These are phyloP conservation scores for Plasmodium billcollinsi DNA, from an alignment of 169 alveolate genomes.

Conservation along the genomic window DNA sequence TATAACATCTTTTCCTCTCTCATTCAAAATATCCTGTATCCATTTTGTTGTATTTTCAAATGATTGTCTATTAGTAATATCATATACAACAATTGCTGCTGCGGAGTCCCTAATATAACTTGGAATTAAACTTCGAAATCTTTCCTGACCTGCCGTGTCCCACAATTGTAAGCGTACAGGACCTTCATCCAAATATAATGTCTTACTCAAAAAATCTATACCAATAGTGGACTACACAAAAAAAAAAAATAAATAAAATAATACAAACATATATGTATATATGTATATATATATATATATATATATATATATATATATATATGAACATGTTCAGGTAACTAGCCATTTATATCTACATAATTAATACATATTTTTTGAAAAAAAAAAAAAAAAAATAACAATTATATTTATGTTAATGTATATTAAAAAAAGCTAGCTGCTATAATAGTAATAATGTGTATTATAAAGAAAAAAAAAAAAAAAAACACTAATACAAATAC, in stretches of 20 bases:
- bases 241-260: constrained; percentile 12
- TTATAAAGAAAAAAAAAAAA: neutral
- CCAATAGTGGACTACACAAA: constrained; percentile 93
- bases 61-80: constrained; percentile 94
- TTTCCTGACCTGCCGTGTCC: constrained; percentile 99
- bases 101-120: constrained; percentile 96
- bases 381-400: too few species aligned
- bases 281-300: neutral
- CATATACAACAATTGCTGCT: constrained; percentile 97
- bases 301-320: neutral
- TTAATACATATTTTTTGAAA: neutral
- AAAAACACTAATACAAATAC: too few species aligned
- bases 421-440: neutral
- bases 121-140: constrained; percentile 97
- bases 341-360: neutral
- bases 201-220: constrained; percentile 97
- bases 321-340: neutral
- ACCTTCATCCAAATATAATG: constrained; percentile 95
- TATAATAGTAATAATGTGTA: neutral
- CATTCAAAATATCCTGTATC: constrained; percentile 97
- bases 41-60: constrained; percentile 94
- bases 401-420: too few species aligned
- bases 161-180: constrained; percentile 97
- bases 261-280: neutral
- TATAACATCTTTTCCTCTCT: constrained; percentile 96